Percentiles rank a stretch among this genome's conserved stretches.
phyloP scores from a whole-genome alignment of 805 yeast species.

The Pichia nakasei region DNA sequence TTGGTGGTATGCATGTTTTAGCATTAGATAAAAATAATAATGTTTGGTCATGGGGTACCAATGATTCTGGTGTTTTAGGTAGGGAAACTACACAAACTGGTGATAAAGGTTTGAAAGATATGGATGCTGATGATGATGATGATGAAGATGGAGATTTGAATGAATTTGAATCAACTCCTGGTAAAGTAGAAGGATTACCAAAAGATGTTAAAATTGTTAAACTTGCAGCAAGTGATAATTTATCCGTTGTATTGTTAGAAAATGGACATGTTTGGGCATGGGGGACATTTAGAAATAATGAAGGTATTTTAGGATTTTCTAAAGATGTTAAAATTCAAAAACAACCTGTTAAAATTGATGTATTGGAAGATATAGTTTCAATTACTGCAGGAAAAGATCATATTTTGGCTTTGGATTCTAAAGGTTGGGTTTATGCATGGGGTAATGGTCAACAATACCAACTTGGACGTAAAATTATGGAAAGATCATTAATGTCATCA shows the following conservation, averaged over 20 bases:
- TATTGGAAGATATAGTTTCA: slow-evolving; percentile 63
- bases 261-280: slow-evolving; percentile 91
- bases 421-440: slow-evolving; percentile 92
- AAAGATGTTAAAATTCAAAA: slow-evolving; percentile 55
- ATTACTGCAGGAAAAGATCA: slow-evolving; percentile 93
- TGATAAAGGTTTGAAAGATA: slow-evolving; percentile 57
- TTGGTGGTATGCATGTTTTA: slow-evolving; percentile 92
- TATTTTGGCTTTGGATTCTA: slow-evolving; percentile 68
- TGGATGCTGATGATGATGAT: slow-evolving; percentile 55
- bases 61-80: slow-evolving; percentile 87
- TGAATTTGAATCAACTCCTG: slow-evolving; percentile 85
- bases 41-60: slow-evolving; percentile 98
- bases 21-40: slow-evolving; percentile 70
- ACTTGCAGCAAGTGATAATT: slow-evolving; percentile 85
- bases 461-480: slow-evolving; percentile 78
- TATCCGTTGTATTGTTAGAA: slow-evolving; percentile 70
- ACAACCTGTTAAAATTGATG: slow-evolving; percentile 55
- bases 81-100: slow-evolving; percentile 63
- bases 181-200: slow-evolving; percentile 60
- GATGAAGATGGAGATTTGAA: slow-evolving; percentile 82
- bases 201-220: slow-evolving; percentile 54
- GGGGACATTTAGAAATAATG: slow-evolving; percentile 95
- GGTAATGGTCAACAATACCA: slow-evolving; percentile 94
- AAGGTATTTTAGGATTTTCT: slow-evolving; percentile 81
- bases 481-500: slow-evolving; percentile 63